Evolutionary conservation across 2,329 filamentous ascomycete species (phyloP).

Genomic region (Phyllosticta citrichinensis): DNA sequence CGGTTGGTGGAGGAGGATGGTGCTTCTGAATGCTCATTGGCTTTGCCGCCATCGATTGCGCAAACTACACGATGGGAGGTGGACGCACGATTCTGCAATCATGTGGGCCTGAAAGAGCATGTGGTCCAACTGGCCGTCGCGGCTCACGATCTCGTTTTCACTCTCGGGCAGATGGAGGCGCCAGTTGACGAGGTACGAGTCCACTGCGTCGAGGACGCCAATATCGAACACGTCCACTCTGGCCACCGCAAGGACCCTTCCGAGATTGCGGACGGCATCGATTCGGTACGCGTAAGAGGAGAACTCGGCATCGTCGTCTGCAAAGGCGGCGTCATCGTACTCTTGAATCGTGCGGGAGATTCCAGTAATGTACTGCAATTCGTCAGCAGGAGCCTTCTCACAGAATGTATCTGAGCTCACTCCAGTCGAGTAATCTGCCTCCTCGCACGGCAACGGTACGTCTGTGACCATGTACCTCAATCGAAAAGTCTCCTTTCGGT

Average conservation of each 20-base stretch:
- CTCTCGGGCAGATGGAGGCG: constrained; percentile 63
- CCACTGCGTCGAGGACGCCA: constrained; percentile 43
- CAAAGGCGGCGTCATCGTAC: constrained; percentile 69
- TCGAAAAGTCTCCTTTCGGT: constrained; percentile 59
- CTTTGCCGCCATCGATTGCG: not conserved
- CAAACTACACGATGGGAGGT: not conserved
- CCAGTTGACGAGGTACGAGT: constrained; percentile 62
- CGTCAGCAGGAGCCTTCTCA: constrained; percentile 1
- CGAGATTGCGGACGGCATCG: constrained; percentile 68
- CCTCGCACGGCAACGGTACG: constrained; percentile 71
- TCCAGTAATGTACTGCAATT: constrained; percentile 22
- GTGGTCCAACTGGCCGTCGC: constrained; percentile 66
- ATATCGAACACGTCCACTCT: constrained; percentile 29
- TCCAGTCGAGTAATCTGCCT: constrained; percentile 52
- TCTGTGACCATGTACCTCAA: constrained; percentile 57
- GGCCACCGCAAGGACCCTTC: constrained; percentile 55
- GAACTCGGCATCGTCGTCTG: constrained; percentile 58
- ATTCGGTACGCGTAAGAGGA: constrained; percentile 82
- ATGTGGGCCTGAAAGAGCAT: constrained; percentile 88
- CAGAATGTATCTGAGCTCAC: constrained; percentile 17
- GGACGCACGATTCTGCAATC: constrained; percentile 47
- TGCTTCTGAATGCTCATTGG: constrained; percentile 20
- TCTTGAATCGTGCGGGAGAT: constrained; percentile 50
- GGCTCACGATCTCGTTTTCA: constrained; percentile 60
- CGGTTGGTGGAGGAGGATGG: constrained; percentile 35